phyloP scores from a whole-genome alignment of 345 rosid genomes.

The Barbarea vulgaris region DNA sequence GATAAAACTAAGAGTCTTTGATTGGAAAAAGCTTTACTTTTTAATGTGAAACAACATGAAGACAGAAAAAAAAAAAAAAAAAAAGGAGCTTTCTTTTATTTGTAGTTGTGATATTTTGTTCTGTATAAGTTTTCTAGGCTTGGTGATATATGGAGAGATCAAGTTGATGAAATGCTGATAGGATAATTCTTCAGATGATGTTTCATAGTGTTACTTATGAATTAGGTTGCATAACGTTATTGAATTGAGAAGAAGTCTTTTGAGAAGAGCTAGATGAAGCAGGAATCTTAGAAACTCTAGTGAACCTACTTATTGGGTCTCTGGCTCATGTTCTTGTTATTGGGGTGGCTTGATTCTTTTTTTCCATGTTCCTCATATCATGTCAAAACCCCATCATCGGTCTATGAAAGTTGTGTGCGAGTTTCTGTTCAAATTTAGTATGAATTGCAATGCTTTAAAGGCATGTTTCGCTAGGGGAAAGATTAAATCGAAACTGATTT shows the following conservation, averaged over 20 bases:
- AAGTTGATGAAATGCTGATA: constrained; percentile 3
- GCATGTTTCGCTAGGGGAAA: not conserved
- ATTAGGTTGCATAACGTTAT: not conserved
- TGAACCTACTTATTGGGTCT: not conserved
- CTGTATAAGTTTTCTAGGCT: not conserved
- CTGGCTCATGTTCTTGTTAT: constrained; percentile 18
- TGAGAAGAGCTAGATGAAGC: not conserved
- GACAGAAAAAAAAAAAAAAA: no score
- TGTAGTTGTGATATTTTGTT: constrained; percentile 2
- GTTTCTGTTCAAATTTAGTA: not conserved
- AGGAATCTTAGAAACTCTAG: constrained; percentile 22
- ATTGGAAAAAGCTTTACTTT: constrained; percentile 1
- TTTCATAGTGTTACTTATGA: not conserved
- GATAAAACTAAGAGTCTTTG: not conserved
- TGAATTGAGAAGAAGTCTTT: not conserved
- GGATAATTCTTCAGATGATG: not conserved
- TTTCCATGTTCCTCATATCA: no score
- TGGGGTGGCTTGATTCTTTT: not conserved
- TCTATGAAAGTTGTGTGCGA: not conserved
- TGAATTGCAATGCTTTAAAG: not conserved
- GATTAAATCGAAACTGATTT: not conserved
- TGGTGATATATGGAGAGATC: not conserved
- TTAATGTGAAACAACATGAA: not conserved
- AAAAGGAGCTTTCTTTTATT: not conserved
- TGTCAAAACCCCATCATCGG: no score